Conservation (phyloP, 2,329 filamentous ascomycete species). For the Bipolaris bicolor region DNA sequence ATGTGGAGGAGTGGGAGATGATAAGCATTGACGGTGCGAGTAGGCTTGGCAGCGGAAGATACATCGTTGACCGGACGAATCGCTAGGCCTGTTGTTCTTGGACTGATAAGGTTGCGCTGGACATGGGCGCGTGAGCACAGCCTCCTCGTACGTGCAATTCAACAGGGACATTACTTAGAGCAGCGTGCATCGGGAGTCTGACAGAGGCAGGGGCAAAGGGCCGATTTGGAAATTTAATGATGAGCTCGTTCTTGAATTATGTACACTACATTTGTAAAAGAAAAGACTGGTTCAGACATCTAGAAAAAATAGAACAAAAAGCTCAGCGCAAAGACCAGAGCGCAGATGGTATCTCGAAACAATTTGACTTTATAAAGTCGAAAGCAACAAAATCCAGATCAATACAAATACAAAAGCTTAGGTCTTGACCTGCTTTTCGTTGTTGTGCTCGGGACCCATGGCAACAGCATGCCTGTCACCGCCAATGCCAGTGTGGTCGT, state of each 20-base stretch:
- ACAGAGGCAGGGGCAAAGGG: not conserved
- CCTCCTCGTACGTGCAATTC: not conserved
- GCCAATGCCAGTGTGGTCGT: conserved; percentile 57
- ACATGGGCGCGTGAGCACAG: not conserved
- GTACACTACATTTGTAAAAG: conserved; percentile 20
- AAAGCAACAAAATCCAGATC: conserved; percentile 17
- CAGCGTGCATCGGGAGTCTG: too few relatives aligned
- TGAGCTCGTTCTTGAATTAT: conserved; percentile 18
- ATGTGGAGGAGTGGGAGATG: conserved; percentile 12
- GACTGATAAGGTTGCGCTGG: conserved; percentile 25
- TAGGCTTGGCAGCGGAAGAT: conserved; percentile 20
- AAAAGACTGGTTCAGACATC: conserved; percentile 9
- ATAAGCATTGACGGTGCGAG: conserved; percentile 18
- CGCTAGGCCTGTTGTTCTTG: conserved; percentile 10
- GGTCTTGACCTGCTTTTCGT: conserved; percentile 38
- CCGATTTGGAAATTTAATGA: conserved; percentile 1
- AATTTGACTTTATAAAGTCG: conserved; percentile 24
- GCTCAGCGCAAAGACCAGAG: conserved; percentile 29
- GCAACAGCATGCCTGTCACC: conserved; percentile 61
- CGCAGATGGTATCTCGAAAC: conserved; percentile 44
- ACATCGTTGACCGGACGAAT: conserved; percentile 2
- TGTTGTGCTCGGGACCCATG: conserved; percentile 52
- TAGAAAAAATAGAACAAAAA: conserved; percentile 16
- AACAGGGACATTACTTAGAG: not conserved
- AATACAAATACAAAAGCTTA: conserved; percentile 17